Base-by-base conservation (phyloP, 164 flowering plant species). In the Vitis amurensis region DNA sequence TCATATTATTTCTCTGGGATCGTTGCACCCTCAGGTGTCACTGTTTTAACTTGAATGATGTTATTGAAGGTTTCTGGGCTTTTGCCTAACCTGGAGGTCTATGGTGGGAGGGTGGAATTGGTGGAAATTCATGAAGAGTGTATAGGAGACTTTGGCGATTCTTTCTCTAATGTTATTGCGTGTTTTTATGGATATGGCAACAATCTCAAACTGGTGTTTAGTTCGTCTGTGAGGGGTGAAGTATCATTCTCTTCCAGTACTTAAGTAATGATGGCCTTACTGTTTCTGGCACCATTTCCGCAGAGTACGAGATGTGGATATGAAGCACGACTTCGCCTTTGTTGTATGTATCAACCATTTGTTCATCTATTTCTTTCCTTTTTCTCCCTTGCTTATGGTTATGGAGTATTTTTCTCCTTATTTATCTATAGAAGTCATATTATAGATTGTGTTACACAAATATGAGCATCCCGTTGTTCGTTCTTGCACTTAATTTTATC, bases 241-340 rank as follows among this genome's bases (percentile, higher is more conserved):
- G 89, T 88, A 76, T 78, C 90, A 83, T 72, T 74, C 83, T 81
- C 86, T 90, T 81, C 66, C 76, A 77, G 80, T 85, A 79, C 81
- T 86, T 87, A 81, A 81, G 83, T 89, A 81, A 84, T 87, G 92
- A 87, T 86, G 91, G 90, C 91, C 92, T 90, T 88, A 90, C 83
- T 88, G 84, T 92, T 88, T 92, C 77, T 90, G 93, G 91, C 82
- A 87, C 80, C 86, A 82, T 50, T 89, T 88, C 71, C 90, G 93
- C 97, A 91, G 97, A 91, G 90, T 91, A 78, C 97, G 93, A 55
- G 94, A 91, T 81, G 97, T 91, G 92, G 97, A 89, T 79, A 73
- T 91, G 91, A 91, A 91, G 94, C 84, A 81, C 60, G 97, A 92
- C 76, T 90, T 80, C 65, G 97, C 97, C 63, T 92, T 92, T 61